phyloP scores from a whole-genome alignment of 192 early-diverging fungal genomes.

The Mortierella alpina region DNA sequence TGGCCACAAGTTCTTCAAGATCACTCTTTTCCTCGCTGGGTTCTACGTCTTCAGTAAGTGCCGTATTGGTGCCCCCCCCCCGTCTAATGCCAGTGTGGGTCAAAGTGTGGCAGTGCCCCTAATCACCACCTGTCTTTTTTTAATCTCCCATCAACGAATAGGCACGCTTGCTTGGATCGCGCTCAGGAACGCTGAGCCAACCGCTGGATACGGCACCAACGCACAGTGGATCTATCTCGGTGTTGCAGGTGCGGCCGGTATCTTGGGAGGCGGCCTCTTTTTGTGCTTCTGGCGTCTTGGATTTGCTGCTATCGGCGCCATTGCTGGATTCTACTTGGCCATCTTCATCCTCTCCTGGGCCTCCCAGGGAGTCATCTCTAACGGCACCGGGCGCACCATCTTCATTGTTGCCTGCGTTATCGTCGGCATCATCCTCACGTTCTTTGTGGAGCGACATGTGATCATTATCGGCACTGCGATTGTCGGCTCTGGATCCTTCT shows the following conservation, averaged over 20 bases:
- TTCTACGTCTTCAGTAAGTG: slow-evolving; percentile 73
- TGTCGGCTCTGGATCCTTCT: slow-evolving; percentile 83
- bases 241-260: slow-evolving; percentile 69
- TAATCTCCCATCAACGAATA: slow-evolving; percentile 22
- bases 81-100: background rate
- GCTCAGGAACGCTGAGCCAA: slow-evolving; percentile 59
- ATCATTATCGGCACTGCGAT: slow-evolving; percentile 79
- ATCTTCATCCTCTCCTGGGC: slow-evolving; percentile 77
- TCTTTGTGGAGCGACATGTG: slow-evolving; percentile 75
- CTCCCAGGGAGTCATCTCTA: slow-evolving; percentile 69
- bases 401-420: slow-evolving; percentile 74
- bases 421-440: slow-evolving; percentile 70
- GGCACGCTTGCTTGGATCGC: slow-evolving; percentile 61
- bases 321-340: slow-evolving; percentile 76
- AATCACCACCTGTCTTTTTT: background rate
- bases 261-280: slow-evolving; percentile 73
- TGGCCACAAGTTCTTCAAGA: slow-evolving; percentile 71
- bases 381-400: slow-evolving; percentile 72
- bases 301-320: slow-evolving; percentile 79
- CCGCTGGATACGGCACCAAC: slow-evolving; percentile 44
- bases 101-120: background rate
- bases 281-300: slow-evolving; percentile 78
- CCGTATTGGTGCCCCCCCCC: background rate
- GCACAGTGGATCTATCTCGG: slow-evolving; percentile 65
- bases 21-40: slow-evolving; percentile 82